A percentile compares a stretch with the other conserved stretches of the same genome.
These are phyloP conservation scores for Botrytis galanthina DNA, from an alignment of 2,329 filamentous ascomycete species.

Conservation along the genomic window DNA sequence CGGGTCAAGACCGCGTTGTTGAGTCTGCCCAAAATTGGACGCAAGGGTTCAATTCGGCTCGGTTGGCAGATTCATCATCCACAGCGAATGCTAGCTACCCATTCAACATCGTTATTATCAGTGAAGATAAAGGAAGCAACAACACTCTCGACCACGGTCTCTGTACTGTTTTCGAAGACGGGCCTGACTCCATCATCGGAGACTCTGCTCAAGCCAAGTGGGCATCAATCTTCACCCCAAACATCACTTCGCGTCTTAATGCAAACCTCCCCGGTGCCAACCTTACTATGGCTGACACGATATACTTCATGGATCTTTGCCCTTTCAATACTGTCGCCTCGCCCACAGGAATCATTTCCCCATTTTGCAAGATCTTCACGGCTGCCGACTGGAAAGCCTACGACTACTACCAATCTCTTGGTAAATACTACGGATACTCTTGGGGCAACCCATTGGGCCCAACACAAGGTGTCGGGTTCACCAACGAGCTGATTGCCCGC, in stretches of 20 bases:
- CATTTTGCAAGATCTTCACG: conserved; percentile 76
- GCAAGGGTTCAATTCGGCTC: conserved; percentile 61
- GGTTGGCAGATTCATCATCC: conserved; percentile 43
- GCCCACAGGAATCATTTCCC: conserved; percentile 54
- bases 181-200: conserved; percentile 49
- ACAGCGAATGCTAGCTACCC: conserved; percentile 45
- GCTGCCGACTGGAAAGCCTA: conserved; percentile 72
- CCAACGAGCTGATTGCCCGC: conserved; percentile 82
- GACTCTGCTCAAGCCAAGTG: conserved; percentile 55
- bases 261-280: conserved; percentile 64
- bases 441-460: conserved; percentile 75
- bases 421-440: conserved; percentile 82
- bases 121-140: conserved; percentile 65
- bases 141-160: conserved; percentile 77
- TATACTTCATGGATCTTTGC: conserved; percentile 84
- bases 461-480: conserved; percentile 83
- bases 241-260: conserved; percentile 70
- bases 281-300: conserved; percentile 59
- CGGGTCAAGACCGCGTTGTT: conserved; percentile 68
- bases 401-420: conserved; percentile 75
- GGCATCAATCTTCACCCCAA: conserved; percentile 60
- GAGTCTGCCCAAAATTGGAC: conserved; percentile 75
- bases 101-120: conserved; percentile 63
- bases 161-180: conserved; percentile 69
- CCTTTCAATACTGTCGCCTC: conserved; percentile 78